These are phyloP conservation scores for Myxozyma udenii DNA, from an alignment of 805 yeast genomes.

Conservation along the genomic window DNA sequence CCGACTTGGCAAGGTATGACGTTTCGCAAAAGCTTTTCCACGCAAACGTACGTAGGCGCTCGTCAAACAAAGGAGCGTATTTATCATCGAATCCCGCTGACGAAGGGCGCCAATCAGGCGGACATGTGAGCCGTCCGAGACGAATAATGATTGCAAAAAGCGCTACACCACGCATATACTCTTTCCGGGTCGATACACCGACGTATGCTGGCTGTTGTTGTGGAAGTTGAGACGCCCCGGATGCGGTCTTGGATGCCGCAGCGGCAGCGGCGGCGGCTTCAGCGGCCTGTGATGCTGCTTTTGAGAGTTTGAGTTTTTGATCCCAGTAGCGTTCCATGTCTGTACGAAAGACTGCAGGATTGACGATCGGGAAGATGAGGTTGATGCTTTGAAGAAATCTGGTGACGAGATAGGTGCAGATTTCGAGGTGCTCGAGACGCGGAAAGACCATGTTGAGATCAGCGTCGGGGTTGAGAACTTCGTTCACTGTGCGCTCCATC, in stretches of 20 bases:
- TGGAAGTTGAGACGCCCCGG: not conserved
- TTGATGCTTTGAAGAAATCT: constrained; percentile 30
- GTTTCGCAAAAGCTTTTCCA: constrained; percentile 20
- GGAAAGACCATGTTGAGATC: constrained; percentile 15
- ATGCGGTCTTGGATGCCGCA: not conserved
- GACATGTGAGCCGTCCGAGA: constrained; percentile 29
- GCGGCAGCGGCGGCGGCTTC: not conserved
- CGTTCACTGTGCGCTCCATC: not conserved
- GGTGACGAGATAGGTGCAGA: constrained; percentile 30
- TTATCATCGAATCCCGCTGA: constrained; percentile 19
- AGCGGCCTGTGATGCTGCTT: not conserved
- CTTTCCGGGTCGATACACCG: constrained; percentile 7
- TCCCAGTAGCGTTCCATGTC: constrained; percentile 23
- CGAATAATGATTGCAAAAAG: constrained; percentile 27
- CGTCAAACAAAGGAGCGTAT: constrained; percentile 13
- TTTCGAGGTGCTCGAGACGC: constrained; percentile 27
- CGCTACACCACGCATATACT: constrained; percentile 27
- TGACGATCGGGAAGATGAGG: constrained; percentile 27
- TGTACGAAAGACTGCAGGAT: constrained; percentile 24
- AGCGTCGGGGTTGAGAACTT: constrained; percentile 4
- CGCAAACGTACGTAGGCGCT: constrained; percentile 13
- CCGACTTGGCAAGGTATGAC: constrained; percentile 16
- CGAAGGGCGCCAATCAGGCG: constrained; percentile 28
- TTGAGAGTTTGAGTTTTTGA: constrained; percentile 6
- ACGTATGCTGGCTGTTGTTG: not conserved